Percentiles rank a stretch among this genome's conserved stretches.
phyloP scores from a whole-genome alignment of 257 asterid genomes.

The Przewalskia tangutica region DNA sequence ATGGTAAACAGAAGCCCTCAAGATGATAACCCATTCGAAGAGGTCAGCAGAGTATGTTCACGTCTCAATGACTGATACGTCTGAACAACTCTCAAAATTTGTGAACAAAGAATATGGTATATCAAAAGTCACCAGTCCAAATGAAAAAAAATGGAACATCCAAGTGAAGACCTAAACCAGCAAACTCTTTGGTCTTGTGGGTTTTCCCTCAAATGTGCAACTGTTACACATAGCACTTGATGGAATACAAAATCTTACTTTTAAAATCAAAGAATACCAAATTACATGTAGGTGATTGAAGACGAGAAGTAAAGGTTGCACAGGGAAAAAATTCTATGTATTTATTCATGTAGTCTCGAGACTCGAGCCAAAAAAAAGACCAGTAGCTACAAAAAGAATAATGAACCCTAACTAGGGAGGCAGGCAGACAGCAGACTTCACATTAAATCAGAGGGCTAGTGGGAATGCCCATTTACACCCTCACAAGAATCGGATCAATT shows the following conservation, averaged over 20 bases:
- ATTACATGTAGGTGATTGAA: not conserved
- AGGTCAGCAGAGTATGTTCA: not conserved
- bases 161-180: not conserved
- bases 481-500: slow-evolving; percentile 20
- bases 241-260: not conserved
- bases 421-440: slow-evolving; percentile 44
- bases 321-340: not conserved
- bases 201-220: not conserved
- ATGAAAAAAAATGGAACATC: not conserved
- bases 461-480: slow-evolving; percentile 28
- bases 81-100: not conserved
- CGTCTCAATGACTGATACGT: not conserved
- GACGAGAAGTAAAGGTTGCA: not conserved
- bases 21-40: not conserved
- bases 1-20: not conserved
- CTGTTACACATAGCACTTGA: not conserved
- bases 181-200: not conserved
- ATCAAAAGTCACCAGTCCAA: not conserved
- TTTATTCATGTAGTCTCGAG: slow-evolving; percentile 37
- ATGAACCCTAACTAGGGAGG: slow-evolving; percentile 33
- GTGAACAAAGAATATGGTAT: not conserved
- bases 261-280: not conserved
- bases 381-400: slow-evolving; percentile 37
- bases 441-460: slow-evolving; percentile 19
- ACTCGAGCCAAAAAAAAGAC: slow-evolving; percentile 15